Percentiles rank a stretch among this genome's conserved stretches.
These are phyloP conservation scores for Blastomyces silverae DNA, from an alignment of 2,329 filamentous ascomycete species.

Conservation along the genomic window DNA sequence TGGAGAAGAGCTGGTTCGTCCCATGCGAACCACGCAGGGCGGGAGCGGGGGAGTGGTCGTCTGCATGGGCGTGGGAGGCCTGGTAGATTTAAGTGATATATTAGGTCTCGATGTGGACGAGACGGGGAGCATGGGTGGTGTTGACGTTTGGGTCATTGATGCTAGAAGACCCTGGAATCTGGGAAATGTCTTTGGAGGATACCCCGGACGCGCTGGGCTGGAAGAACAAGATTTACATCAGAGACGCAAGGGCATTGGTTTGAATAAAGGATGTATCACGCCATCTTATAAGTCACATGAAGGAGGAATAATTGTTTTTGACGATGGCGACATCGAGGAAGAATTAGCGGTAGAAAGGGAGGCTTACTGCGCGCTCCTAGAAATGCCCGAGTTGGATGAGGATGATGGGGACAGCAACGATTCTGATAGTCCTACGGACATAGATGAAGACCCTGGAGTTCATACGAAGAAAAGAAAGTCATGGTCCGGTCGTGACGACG, in stretches of 20 bases:
- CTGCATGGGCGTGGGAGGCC: constrained; percentile 84
- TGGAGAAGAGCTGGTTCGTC: constrained; percentile 69
- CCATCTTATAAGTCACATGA: constrained; percentile 67
- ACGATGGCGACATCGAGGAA: constrained; percentile 91
- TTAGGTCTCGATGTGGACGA: constrained; percentile 67
- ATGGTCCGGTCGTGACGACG: constrained; percentile 64
- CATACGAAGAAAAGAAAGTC: constrained; percentile 66
- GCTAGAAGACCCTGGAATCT: constrained; percentile 90
- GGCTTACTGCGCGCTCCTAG: constrained; percentile 75
- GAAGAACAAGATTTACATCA: constrained; percentile 40
- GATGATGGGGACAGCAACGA: constrained; percentile 56
- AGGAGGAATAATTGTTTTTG: constrained; percentile 88
- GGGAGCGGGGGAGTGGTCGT: constrained; percentile 84
- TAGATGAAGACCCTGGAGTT: constrained; percentile 41
- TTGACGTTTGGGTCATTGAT: constrained; percentile 93
- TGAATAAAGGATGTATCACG: constrained; percentile 65
- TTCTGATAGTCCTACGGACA: constrained; percentile 53
- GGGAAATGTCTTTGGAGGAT: constrained; percentile 81
- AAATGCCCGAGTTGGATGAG: constrained; percentile 86
- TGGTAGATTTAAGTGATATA: constrained; percentile 77
- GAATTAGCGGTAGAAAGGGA: constrained; percentile 66
- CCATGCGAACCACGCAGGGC: constrained; percentile 78
- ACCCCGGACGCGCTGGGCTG: constrained; percentile 49
- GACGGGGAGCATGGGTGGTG: constrained; percentile 61
- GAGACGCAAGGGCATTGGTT: constrained; percentile 54